These are phyloP conservation scores for Leishmania mexicana DNA, from an alignment of 208 protist species.

Conservation along the genomic window DNA sequence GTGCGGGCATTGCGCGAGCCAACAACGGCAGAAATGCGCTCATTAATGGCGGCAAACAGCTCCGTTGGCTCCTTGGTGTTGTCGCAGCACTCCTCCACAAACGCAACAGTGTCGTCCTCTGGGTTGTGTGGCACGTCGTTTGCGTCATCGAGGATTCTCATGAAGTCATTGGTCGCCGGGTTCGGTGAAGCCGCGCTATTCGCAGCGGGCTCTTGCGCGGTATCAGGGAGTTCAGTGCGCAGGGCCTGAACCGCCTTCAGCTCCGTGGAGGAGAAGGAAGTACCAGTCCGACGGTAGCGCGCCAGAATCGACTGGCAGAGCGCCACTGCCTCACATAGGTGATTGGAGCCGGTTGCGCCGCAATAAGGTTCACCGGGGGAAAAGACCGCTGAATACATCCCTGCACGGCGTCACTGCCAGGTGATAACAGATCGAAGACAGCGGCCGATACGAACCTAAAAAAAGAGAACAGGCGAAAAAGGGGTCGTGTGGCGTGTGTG, in stretches of 20 bases:
- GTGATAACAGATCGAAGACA: not conserved
- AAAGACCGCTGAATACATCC: not conserved
- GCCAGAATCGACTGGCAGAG: conserved; percentile 77
- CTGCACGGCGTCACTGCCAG: not conserved
- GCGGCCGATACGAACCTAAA: not conserved
- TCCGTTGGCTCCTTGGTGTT: conserved; percentile 31
- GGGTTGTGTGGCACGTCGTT: not conserved
- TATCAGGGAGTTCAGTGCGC: conserved; percentile 3
- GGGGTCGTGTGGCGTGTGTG: not conserved
- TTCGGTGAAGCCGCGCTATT: not conserved
- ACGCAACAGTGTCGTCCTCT: conserved; percentile 19
- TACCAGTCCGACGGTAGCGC: conserved; percentile 62
- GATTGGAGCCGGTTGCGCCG: conserved; percentile 36
- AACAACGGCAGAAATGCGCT: conserved; percentile 31
- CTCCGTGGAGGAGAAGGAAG: conserved; percentile 43
- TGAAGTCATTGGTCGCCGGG: conserved; percentile 2
- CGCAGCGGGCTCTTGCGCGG: not conserved
- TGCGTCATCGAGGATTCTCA: conserved; percentile 8
- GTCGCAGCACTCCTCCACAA: conserved; percentile 49
- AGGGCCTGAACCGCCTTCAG: conserved; percentile 47
- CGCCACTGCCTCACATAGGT: conserved; percentile 71
- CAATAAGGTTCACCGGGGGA: not conserved
- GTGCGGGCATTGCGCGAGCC: conserved; percentile 32
- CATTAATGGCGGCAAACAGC: conserved; percentile 47
- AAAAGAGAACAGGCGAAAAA: not conserved